These are phyloP conservation scores for Globisporangium heterothallicum DNA, from an alignment of 352 stramenopile species.

Conservation along the genomic window DNA sequence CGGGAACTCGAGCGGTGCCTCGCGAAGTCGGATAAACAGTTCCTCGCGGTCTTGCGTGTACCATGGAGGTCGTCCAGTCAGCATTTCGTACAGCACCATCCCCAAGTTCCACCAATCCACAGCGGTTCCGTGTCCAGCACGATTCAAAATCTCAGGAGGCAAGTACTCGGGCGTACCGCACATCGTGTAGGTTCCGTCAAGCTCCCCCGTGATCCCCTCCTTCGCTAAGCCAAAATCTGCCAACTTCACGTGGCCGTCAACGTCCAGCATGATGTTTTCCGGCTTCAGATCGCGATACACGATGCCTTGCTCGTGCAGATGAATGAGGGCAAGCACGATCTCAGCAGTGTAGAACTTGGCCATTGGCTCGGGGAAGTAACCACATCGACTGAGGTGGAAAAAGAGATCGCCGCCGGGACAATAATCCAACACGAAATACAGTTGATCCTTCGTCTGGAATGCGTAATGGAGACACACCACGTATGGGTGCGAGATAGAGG, in stretches of 20 bases:
- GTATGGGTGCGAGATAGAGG: slow-evolving; percentile 79
- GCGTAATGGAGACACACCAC: slow-evolving; percentile 87
- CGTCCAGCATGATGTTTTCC: slow-evolving; percentile 86
- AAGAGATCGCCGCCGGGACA: slow-evolving; percentile 82
- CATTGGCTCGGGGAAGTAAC: slow-evolving; percentile 78
- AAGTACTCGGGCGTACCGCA: slow-evolving; percentile 86
- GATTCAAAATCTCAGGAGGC: slow-evolving; percentile 78
- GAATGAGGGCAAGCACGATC: slow-evolving; percentile 79
- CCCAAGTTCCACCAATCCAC: slow-evolving; percentile 86
- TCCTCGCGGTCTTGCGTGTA: slow-evolving; percentile 78
- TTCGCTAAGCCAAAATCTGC: slow-evolving; percentile 80
- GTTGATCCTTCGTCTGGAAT: slow-evolving; percentile 80
- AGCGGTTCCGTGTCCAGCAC: slow-evolving; percentile 64
- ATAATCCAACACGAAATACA: slow-evolving; percentile 87
- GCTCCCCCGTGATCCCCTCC: slow-evolving; percentile 63
- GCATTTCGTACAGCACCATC: slow-evolving; percentile 83
- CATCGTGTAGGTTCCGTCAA: slow-evolving; percentile 79
- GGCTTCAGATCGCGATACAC: slow-evolving; percentile 83
- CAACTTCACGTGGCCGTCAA: slow-evolving; percentile 78
- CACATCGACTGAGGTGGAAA: slow-evolving; percentile 69
- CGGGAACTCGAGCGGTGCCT: slow-evolving; percentile 68
- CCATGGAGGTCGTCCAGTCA: slow-evolving; percentile 69
- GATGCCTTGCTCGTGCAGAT: slow-evolving; percentile 82
- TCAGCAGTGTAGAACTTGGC: slow-evolving; percentile 82
- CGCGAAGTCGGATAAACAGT: slow-evolving; percentile 61